These are phyloP conservation scores for Pyrenochaeta sp. DNA, from an alignment of 2,329 filamentous ascomycete genomes.

Conservation along the genomic window DNA sequence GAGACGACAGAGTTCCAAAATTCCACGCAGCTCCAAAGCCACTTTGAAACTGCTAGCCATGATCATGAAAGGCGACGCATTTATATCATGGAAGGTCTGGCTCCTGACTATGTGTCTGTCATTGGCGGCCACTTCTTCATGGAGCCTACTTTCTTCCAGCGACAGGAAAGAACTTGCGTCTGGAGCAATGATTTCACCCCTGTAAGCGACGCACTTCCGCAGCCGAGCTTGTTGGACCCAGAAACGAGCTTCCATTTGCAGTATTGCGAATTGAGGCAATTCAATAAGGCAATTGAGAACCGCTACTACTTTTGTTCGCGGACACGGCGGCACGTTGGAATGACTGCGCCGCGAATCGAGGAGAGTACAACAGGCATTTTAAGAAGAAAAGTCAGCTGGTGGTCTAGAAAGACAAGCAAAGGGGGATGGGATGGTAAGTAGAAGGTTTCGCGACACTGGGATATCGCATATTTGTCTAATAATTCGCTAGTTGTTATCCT, in stretches of 20 bases:
- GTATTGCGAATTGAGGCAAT: slow-evolving; percentile 45
- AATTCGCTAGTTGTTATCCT: slow-evolving; percentile 35
- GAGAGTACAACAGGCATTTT: slow-evolving; percentile 40
- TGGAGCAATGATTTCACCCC: slow-evolving; percentile 48
- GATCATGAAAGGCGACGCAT: slow-evolving; percentile 30
- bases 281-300: slow-evolving; percentile 35
- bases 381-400: slow-evolving; percentile 42
- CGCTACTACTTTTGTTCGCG: slow-evolving; percentile 37
- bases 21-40: slow-evolving; percentile 19
- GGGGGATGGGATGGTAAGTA: slow-evolving; percentile 45
- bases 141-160: slow-evolving; percentile 43
- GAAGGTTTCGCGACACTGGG: not conserved
- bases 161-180: slow-evolving; percentile 45
- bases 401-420: slow-evolving; percentile 26
- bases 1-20: slow-evolving; percentile 23
- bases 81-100: slow-evolving; percentile 46
- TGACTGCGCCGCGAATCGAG: slow-evolving; percentile 38
- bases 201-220: slow-evolving; percentile 42
- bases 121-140: slow-evolving; percentile 45
- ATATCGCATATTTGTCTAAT: slow-evolving; percentile 14
- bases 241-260: slow-evolving; percentile 40
- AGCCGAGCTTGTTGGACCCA: slow-evolving; percentile 39
- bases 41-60: slow-evolving; percentile 18
- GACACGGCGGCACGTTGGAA: slow-evolving; percentile 43
- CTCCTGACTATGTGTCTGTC: slow-evolving; percentile 36